A percentile compares a stretch with the other conserved stretches of the same genome.
Evolutionary conservation across 2,329 filamentous ascomycete genomes (phyloP).

Genomic region (Colletotrichum coccodes): DNA sequence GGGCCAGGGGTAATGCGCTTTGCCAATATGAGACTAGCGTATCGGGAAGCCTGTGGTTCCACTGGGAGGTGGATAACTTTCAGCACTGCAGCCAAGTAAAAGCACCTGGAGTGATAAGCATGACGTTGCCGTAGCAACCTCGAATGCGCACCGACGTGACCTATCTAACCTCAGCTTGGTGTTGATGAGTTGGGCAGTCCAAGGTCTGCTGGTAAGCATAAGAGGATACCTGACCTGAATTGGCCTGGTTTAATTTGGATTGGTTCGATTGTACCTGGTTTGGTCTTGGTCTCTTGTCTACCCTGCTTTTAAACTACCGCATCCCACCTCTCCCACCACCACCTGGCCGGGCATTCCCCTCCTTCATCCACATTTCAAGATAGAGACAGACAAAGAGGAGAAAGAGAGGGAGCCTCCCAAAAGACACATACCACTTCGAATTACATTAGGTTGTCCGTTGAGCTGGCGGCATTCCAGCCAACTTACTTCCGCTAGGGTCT

Average conservation of each 20-base stretch:
- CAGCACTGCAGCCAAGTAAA: neutral
- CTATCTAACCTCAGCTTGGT: neutral
- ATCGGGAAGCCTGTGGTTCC: neutral
- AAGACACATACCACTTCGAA: neutral
- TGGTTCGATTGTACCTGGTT: neutral
- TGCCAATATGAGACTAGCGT: neutral
- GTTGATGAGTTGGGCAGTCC: neutral
- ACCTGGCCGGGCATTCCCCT: conserved; percentile 1
- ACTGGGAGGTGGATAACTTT: neutral
- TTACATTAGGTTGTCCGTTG: neutral
- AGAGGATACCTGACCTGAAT: neutral
- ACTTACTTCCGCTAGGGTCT: neutral
- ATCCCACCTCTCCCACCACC: conserved; percentile 2
- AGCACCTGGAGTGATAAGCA: neutral
- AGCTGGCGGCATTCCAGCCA: conserved; percentile 16
- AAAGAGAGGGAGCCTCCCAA: neutral
- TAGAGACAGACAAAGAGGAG: neutral
- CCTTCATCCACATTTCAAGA: conserved; percentile 12
- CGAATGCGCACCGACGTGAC: neutral
- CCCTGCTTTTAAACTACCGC: neutral
- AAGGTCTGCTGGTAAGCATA: neutral
- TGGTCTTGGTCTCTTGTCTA: neutral
- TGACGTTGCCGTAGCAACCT: neutral
- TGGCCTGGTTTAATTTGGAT: no score
- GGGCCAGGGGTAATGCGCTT: neutral